Conservation (phyloP, 441 rosid species). For the Biscutella auriculata region DNA sequence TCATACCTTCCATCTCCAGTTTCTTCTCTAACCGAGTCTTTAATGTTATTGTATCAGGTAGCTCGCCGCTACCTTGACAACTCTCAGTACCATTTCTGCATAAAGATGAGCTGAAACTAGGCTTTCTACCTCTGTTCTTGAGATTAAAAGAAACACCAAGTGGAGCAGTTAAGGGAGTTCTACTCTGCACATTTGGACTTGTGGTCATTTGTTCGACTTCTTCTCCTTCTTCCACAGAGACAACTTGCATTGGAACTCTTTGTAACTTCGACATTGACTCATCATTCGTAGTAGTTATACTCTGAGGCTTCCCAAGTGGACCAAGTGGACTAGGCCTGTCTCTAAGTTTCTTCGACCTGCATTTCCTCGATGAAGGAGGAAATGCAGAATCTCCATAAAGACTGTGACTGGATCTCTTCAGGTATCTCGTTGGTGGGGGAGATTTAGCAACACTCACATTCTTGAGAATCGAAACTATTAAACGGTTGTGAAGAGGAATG, state of each 20-base stretch:
- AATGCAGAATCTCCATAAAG: slow-evolving; percentile 36
- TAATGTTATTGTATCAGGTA: slow-evolving; percentile 63
- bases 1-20: slow-evolving; percentile 50
- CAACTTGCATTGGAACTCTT: slow-evolving; percentile 44
- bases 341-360: slow-evolving; percentile 51
- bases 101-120: slow-evolving; percentile 26
- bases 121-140: slow-evolving; percentile 26
- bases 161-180: slow-evolving; percentile 70
- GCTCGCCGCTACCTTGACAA: slow-evolving; percentile 41
- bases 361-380: slow-evolving; percentile 60
- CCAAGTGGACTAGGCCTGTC: slow-evolving; percentile 80
- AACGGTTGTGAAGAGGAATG: slow-evolving; percentile 56
- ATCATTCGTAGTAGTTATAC: slow-evolving; percentile 28
- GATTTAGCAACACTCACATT: slow-evolving; percentile 47
- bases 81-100: not conserved
- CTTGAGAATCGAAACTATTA: slow-evolving; percentile 53
- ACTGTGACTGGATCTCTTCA: slow-evolving; percentile 22
- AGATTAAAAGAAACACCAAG: slow-evolving; percentile 48
- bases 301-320: slow-evolving; percentile 79
- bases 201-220: slow-evolving; percentile 75
- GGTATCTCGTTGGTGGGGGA: slow-evolving; percentile 43
- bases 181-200: slow-evolving; percentile 62
- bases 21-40: slow-evolving; percentile 43
- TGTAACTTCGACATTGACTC: slow-evolving; percentile 43
- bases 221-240: slow-evolving; percentile 86